These are phyloP conservation scores for Ceratocystis eucalypticola DNA, from an alignment of 2,329 filamentous ascomycete genomes.

Conservation along the genomic window DNA sequence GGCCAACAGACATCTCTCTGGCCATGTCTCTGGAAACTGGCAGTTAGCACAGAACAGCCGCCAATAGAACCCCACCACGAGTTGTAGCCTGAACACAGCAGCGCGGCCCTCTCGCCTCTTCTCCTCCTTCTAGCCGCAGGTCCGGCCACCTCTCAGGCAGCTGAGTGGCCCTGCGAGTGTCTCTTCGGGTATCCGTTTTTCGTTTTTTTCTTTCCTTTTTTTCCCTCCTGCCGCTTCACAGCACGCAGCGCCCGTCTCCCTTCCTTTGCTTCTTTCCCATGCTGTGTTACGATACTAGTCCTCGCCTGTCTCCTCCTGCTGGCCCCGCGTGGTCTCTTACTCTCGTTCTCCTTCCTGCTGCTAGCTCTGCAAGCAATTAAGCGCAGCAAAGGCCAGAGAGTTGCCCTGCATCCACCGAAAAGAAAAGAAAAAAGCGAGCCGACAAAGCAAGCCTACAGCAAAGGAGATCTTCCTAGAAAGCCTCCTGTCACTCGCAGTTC, in stretches of 20 bases:
- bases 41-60: not conserved
- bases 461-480: not conserved
- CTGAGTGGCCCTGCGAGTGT: not conserved
- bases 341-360: not conserved
- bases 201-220: not conserved
- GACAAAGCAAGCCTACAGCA: not conserved
- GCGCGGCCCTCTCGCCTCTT: not conserved
- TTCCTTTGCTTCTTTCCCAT: not conserved
- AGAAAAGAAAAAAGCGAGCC: not conserved
- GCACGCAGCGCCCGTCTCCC: not conserved
- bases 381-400: constrained; percentile 4
- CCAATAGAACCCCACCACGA: not conserved
- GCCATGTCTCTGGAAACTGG: not conserved
- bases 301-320: not conserved
- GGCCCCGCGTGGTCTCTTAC: not conserved
- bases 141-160: not conserved
- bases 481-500: not conserved
- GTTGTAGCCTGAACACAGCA: not conserved
- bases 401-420: not conserved
- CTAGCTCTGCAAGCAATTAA: not conserved
- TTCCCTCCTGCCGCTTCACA: too few relatives aligned
- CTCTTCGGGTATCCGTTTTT: not conserved
- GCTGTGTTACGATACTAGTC: not conserved
- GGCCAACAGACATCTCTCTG: too few relatives aligned
- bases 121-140: not conserved